These are phyloP conservation scores for Lophiotrema nucula DNA, from an alignment of 495 filamentous ascomycete species.

Conservation along the genomic window DNA sequence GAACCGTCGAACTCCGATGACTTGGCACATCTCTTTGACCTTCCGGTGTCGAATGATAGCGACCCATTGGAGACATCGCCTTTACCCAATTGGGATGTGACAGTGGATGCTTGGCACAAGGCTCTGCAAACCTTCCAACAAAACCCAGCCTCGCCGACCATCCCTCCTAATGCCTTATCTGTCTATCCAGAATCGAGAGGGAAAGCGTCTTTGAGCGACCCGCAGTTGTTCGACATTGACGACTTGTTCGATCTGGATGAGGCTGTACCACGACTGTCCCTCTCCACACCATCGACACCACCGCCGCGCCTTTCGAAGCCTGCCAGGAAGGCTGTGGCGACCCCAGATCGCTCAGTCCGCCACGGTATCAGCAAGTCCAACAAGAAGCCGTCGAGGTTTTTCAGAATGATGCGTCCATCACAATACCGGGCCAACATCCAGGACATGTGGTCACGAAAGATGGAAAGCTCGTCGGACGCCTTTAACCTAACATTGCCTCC, in stretches of 20 bases:
- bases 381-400: conserved; percentile 16
- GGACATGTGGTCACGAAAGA: conserved; percentile 36
- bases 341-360: conserved; percentile 1
- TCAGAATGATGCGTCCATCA: conserved; percentile 42
- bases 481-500: conserved; percentile 35
- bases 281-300: conserved; percentile 27
- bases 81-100: conserved; percentile 33
- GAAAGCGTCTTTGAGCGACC: conserved; percentile 25
- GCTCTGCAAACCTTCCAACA: conserved; percentile 28
- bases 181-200: conserved; percentile 32
- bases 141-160: conserved; percentile 32
- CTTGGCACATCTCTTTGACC: conserved; percentile 39
- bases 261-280: conserved; percentile 5
- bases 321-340: conserved; percentile 6
- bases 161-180: conserved; percentile 16
- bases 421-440: conserved; percentile 34
- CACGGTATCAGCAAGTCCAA: conserved; percentile 30
- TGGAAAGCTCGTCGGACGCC: conserved; percentile 30
- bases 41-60: conserved; percentile 38
- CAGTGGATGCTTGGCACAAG: conserved; percentile 34
- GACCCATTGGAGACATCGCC: conserved; percentile 29
- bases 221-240: conserved; percentile 34
- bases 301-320: conserved; percentile 4
- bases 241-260: conserved; percentile 18
- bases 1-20: conserved; percentile 38